Conservation (phyloP, 2,329 filamentous ascomycete genomes). For the Colletotrichum liriopes region DNA sequence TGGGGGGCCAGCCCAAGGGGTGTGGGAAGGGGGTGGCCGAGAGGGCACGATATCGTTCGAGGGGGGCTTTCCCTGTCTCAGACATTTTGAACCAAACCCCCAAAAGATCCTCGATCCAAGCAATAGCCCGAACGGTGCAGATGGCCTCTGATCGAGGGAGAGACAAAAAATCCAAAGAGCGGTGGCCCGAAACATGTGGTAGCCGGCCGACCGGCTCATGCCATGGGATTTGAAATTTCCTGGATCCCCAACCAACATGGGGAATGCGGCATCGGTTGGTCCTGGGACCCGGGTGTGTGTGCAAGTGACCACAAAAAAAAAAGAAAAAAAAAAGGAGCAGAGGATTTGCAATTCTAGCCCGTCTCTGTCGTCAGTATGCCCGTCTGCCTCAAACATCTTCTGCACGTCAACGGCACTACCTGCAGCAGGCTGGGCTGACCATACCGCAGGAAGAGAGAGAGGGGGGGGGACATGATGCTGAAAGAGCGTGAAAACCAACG, state of each 20-base stretch:
- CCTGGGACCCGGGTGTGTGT: not conserved
- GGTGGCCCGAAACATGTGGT: not conserved
- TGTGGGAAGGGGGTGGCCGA: not conserved
- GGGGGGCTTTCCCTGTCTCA: not conserved
- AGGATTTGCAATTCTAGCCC: conserved; percentile 15
- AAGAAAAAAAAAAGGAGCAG: not conserved
- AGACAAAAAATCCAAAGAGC: not conserved
- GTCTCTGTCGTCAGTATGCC: conserved; percentile 14
- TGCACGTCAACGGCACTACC: conserved; percentile 18
- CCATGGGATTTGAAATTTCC: conserved; percentile 6
- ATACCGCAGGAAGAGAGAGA: not conserved
- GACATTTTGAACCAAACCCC: not conserved
- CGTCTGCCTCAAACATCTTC: conserved; percentile 20
- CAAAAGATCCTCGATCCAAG: not conserved
- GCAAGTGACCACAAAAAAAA: not conserved
- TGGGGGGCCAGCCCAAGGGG: not conserved
- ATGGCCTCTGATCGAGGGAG: not conserved
- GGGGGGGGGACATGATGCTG: not conserved
- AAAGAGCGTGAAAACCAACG: not conserved
- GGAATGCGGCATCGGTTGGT: not conserved
- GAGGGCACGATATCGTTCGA: not conserved
- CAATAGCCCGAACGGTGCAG: not conserved
- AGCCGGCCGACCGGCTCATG: not conserved
- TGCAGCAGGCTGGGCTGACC: conserved; percentile 19
- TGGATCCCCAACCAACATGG: not conserved